Evolutionary conservation across 2,329 filamentous ascomycete species (phyloP).

Genomic region (Ustilaginoidea virens): DNA sequence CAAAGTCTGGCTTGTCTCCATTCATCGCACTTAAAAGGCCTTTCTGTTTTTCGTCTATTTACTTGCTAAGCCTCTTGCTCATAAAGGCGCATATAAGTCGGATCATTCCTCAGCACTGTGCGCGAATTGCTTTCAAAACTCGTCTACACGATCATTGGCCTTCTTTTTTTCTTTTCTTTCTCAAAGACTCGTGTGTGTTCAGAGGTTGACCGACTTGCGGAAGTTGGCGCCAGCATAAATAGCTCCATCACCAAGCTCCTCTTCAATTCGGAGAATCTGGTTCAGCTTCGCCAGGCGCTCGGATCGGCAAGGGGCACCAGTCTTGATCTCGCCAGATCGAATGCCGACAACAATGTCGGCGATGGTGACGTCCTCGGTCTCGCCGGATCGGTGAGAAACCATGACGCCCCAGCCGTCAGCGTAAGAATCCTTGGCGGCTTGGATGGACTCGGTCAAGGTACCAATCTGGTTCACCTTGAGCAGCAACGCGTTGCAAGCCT

Average conservation of each 20-base stretch:
- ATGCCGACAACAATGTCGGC: slow-evolving; percentile 96
- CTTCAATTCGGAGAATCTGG: slow-evolving; percentile 99
- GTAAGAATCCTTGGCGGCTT: slow-evolving; percentile 97
- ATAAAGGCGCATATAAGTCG: no score
- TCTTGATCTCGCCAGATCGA: slow-evolving; percentile 96
- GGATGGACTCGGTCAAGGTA: slow-evolving; percentile 95
- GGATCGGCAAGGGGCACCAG: slow-evolving; percentile 85
- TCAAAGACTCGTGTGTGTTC: slow-evolving; percentile 26
- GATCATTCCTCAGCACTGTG: no score
- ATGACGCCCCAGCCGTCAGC: slow-evolving; percentile 95
- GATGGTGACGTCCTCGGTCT: slow-evolving; percentile 99
- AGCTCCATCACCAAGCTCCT: slow-evolving; percentile 87
- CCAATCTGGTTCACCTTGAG: slow-evolving; percentile 99
- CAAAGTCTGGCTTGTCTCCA: no score
- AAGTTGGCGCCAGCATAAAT: slow-evolving; percentile 87
- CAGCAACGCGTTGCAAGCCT: slow-evolving; percentile 94
- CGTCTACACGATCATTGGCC: no score
- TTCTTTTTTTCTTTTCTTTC: slow-evolving; percentile 1
- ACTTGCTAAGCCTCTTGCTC: no score
- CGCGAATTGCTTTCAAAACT: no score
- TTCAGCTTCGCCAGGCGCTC: slow-evolving; percentile 99
- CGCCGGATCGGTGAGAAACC: slow-evolving; percentile 97
- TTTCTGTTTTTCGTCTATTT: neutral
- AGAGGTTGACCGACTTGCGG: slow-evolving; percentile 80
- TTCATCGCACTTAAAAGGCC: neutral